Percentiles rank a stretch among this genome's conserved stretches.
These are phyloP conservation scores for Alternaria conjuncta DNA, from an alignment of 2,329 filamentous ascomycete genomes.

Conservation along the genomic window DNA sequence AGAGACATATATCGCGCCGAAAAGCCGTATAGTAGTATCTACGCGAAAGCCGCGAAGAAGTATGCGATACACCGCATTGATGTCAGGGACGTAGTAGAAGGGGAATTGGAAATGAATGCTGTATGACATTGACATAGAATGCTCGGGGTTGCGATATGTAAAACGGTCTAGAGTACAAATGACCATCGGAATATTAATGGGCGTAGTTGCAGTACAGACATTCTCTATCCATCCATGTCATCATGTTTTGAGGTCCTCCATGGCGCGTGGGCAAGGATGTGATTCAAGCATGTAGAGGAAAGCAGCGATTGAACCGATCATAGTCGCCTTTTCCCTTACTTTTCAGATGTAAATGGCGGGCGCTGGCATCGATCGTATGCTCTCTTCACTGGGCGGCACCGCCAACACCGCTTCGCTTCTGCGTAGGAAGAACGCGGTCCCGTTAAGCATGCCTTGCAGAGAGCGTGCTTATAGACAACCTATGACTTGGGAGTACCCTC, in stretches of 20 bases:
- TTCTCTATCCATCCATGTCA: neutral
- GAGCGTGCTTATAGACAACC: slow-evolving; percentile 5
- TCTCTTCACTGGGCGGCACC: neutral
- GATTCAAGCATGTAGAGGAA: neutral
- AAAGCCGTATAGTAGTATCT: neutral
- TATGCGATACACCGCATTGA: neutral
- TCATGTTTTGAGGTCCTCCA: neutral
- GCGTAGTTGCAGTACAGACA: neutral
- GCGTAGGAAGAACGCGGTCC: neutral
- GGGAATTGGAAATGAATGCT: neutral
- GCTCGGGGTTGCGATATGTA: neutral
- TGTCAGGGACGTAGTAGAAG: neutral
- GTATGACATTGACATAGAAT: neutral
- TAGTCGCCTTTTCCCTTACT: neutral
- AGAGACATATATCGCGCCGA: neutral
- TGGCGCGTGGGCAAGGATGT: neutral
- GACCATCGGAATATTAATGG: neutral
- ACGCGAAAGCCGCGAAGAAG: neutral
- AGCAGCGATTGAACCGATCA: neutral
- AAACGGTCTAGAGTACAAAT: neutral
- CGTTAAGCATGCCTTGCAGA: neutral
- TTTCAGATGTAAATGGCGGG: neutral
- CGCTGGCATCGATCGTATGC: neutral
- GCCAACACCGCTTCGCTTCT: neutral
- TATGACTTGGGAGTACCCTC: slow-evolving; percentile 17